Conservation (phyloP, 164 flowering plant genomes). For the Umbellularia californica region DNA sequence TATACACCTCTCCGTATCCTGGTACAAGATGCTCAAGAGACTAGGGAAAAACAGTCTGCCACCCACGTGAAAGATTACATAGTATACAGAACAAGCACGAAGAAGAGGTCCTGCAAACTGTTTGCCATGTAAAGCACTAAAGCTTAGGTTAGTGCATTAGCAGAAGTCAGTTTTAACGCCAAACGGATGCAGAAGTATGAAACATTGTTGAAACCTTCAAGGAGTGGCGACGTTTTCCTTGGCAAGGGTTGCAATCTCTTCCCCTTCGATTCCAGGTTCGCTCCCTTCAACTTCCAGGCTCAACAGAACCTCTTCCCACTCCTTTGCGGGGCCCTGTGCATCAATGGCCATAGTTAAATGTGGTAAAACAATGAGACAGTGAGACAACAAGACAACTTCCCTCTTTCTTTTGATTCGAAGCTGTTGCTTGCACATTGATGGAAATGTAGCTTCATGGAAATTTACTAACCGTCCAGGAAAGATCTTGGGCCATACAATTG, state of each 20-base stretch:
- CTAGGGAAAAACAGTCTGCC: too few species aligned
- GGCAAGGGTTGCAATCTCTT: conserved; percentile 83
- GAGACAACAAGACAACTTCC: background rate
- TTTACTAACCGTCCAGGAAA: conserved; percentile 88
- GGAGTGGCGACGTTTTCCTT: conserved; percentile 87
- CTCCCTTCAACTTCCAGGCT: conserved; percentile 58
- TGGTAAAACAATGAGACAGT: background rate
- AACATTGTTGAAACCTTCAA: conserved; percentile 17
- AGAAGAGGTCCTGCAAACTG: background rate
- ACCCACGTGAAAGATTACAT: background rate
- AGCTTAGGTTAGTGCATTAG: background rate
- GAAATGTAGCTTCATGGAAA: background rate
- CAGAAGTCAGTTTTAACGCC: background rate
- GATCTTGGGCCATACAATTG: conserved; percentile 91
- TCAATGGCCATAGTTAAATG: background rate
- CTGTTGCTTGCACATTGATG: background rate
- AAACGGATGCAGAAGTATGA: background rate
- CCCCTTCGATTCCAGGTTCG: conserved; percentile 68
- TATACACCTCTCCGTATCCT: background rate
- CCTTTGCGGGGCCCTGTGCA: conserved; percentile 73
- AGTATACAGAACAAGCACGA: background rate
- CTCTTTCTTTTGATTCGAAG: background rate
- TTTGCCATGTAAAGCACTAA: background rate
- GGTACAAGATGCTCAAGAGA: background rate
- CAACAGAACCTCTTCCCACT: conserved; percentile 67